Evolutionary conservation across 345 rosid species (phyloP), one percentile per base, ranked within the genome.

Genomic region (Arabis alpina): DNA sequence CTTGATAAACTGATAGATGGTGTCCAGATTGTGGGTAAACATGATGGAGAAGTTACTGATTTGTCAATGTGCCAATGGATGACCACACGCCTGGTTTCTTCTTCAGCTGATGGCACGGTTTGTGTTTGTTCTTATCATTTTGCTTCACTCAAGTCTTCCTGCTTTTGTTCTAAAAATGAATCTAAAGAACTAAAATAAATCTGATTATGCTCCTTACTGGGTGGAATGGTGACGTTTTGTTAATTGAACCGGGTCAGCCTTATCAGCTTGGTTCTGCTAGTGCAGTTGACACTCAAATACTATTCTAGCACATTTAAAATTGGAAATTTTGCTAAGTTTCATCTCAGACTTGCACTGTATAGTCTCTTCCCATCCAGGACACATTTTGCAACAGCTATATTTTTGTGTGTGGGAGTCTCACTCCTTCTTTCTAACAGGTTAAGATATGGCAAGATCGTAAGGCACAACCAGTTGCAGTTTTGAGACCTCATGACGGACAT

Each of bases 1-100:
- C 78, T 83, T 70, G 94, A 91, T 65, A 79, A 72, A 50, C 64
- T 86, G 76, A 70, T 88, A 52, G 91, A 83, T 63, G 98, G 98
- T 65, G 77, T 93, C 50, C 94, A 89, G 65, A 79, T 86, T 62
- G 81, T 93, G 68, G 97, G 97, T 76, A 84, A 84, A 76, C 98
- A 93, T 75, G 96, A 89, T 59, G 97, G 91, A 42, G 95, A 86
- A 76, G 83, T 93, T 47, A 93, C 98, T n/a, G 98, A 86, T 79
- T 79, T 93, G 76, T 93, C 97, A 28, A 87, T 93, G 90, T 93
- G 92, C 80, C 92, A 91, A 60, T 91, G 92, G 96, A 85, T 86
- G 92, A 84, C 80, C 56, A 83, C 90, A 32, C 86, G 89, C 54
- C 83, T 89, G 77, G 96, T 82, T 75, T 93, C 98, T 44, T 89